Base-by-base conservation (phyloP, 2,329 filamentous ascomycete species). In the Ascochyta lentis region DNA sequence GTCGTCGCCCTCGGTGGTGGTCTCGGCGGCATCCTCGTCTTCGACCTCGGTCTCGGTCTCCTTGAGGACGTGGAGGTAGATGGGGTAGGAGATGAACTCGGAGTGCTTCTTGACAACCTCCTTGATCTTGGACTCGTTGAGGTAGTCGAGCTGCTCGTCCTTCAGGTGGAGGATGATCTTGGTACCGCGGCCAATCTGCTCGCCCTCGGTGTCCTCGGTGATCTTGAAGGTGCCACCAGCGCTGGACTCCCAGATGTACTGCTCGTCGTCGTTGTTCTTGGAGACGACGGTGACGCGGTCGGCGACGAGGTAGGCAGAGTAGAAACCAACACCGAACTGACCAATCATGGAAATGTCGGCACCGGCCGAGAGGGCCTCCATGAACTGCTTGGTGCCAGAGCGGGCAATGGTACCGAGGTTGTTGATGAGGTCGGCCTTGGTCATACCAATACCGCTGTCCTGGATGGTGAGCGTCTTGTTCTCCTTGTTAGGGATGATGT, bases 51-150 rank as follows among this genome's bases (percentile, higher is more conserved):
- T 97, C 91, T 99, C 95, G 67, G 89, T 93, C 91, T 99, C 95
- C 90, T 99, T 99, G 80, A 90, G 82, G 76, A 99, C 93, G 84
- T 99, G 95, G 69, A 99, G 94, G 87, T 97, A 99, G 89, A 99
- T 99, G 77, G 95, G 95, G 87, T 99, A 99, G 47, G 95, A 98
- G 85, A 99, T 99, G 87, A 99, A 99, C 85, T 99, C 95, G 78
- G 95, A 98, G 90, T 99, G 95, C 91, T 99, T 99, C 92, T 98
- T 98, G 86, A 99, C 93, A 68, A 99, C 94, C 86, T 99, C 95
- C 91, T 99, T 99, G 86, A 99, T 90, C 87, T 94, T 95, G 86
- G 86, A 86, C 90, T 99, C 95, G 82, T 98, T 96, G 69, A 98
- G 86, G 88, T 96, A 99, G 80, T 98, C 95, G 66, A 84, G 85